A percentile compares a stretch with the other conserved stretches of the same genome.
These are phyloP conservation scores for Sugiyamaella floridensis DNA, from an alignment of 805 yeast species.

Conservation along the genomic window DNA sequence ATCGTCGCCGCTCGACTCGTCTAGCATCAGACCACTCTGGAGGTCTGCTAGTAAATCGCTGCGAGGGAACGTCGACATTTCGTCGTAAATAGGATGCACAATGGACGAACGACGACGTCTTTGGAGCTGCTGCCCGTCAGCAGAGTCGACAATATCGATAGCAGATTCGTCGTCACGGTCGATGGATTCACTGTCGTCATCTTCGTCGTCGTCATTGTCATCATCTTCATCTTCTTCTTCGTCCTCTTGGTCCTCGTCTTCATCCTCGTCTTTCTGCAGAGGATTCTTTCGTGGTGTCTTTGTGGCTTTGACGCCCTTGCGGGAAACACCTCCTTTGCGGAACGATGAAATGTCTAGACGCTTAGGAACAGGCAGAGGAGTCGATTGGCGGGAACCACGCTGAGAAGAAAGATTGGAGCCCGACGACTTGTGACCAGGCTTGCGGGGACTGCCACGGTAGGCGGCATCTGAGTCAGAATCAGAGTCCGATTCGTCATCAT, in stretches of 20 bases:
- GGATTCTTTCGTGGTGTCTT: slow-evolving; percentile 8
- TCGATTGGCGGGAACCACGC: slow-evolving; percentile 2
- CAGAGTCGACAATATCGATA: background rate
- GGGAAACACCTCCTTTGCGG: background rate
- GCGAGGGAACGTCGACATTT: slow-evolving; percentile 25
- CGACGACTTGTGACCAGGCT: background rate
- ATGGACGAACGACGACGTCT: slow-evolving; percentile 7
- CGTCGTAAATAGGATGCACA: slow-evolving; percentile 24
- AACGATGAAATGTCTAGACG: slow-evolving; percentile 15
- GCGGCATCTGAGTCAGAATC: slow-evolving; percentile 11
- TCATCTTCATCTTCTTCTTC: slow-evolving; percentile 35
- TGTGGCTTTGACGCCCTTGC: background rate
- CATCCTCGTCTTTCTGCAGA: slow-evolving; percentile 29
- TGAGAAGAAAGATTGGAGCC: background rate
- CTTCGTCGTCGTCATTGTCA: slow-evolving; percentile 35
- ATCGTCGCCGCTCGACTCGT: slow-evolving; percentile 47
- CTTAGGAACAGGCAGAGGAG: slow-evolving; percentile 17
- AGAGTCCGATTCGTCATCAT: slow-evolving; percentile 9
- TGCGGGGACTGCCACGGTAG: background rate
- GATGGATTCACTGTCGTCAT: slow-evolving; percentile 17
- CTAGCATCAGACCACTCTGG: slow-evolving; percentile 8
- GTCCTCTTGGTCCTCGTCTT: slow-evolving; percentile 35
- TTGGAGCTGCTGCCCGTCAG: background rate
- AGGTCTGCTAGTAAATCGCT: background rate
- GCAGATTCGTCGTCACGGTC: slow-evolving; percentile 1